These are phyloP conservation scores for Rhodotorula mucilaginosa DNA, from an alignment of 1,284 basidiomycete species.

Conservation along the genomic window DNA sequence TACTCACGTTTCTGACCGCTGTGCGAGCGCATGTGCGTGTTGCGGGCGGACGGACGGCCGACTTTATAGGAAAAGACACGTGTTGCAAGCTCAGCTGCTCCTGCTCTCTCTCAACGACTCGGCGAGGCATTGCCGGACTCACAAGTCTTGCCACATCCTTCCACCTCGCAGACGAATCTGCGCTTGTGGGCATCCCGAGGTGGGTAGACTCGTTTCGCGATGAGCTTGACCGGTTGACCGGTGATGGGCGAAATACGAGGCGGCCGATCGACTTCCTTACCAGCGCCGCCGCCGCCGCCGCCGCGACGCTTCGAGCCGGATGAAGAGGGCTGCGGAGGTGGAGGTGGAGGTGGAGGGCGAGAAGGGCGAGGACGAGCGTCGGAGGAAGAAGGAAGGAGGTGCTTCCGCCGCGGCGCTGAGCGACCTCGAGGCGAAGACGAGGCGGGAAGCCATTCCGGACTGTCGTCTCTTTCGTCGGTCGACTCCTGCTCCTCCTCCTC, in stretches of 20 bases:
- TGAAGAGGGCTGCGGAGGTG: background rate
- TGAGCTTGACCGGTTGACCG: slow-evolving; percentile 30
- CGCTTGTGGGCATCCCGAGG: slow-evolving; percentile 30
- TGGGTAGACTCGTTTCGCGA: slow-evolving; percentile 29
- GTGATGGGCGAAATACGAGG: slow-evolving; percentile 31
- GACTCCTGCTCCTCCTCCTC: background rate
- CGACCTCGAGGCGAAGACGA: background rate
- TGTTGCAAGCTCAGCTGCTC: background rate
- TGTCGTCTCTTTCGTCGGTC: background rate
- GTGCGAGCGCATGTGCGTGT: slow-evolving; percentile 33
- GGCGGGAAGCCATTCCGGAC: background rate
- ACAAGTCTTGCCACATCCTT: slow-evolving; percentile 33
- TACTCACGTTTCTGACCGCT: slow-evolving; percentile 26
- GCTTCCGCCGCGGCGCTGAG: background rate
- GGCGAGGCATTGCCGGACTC: background rate
- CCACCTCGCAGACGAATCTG: slow-evolving; percentile 13
- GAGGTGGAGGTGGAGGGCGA: background rate
- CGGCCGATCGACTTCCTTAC: too few relatives aligned
- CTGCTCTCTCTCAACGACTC: background rate
- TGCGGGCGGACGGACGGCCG: slow-evolving; percentile 27
- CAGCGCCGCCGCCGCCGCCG: too few relatives aligned
- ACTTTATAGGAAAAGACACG: slow-evolving; percentile 4
- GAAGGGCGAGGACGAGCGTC: background rate
- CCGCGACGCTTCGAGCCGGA: background rate
- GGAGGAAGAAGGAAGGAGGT: background rate